Percentiles rank a stretch among this genome's conserved stretches.
These are phyloP conservation scores for Chimonanthus salicifolius DNA, from an alignment of 164 flowering plant genomes.

Conservation along the genomic window DNA sequence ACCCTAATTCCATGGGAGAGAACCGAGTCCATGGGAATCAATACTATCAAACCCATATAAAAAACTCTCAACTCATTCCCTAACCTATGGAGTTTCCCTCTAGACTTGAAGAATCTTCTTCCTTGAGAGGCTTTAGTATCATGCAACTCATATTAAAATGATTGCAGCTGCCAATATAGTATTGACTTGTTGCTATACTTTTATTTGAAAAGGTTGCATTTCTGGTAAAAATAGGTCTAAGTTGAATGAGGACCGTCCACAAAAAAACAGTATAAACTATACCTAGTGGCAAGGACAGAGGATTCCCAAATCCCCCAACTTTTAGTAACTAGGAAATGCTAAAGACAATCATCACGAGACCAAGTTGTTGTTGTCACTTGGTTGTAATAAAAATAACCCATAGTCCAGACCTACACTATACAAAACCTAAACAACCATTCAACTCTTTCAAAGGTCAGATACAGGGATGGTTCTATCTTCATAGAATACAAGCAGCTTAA, in stretches of 20 bases:
- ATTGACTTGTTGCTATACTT: not conserved
- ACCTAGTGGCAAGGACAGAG: not conserved
- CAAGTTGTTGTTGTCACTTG: not conserved
- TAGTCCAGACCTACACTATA: not conserved
- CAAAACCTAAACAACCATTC: slow-evolving; percentile 2
- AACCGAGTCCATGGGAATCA: not conserved
- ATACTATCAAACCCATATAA: not conserved
- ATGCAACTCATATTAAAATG: not conserved
- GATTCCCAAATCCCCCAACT: not conserved
- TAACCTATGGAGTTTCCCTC: not conserved
- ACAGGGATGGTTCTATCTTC: too few species aligned
- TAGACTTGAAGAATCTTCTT: not conserved
- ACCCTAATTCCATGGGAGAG: not conserved
- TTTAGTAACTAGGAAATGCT: not conserved
- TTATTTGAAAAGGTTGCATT: not conserved
- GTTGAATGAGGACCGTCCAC: slow-evolving; percentile 1
- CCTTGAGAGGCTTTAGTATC: not conserved
- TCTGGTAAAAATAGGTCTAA: not conserved
- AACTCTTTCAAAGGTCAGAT: not conserved
- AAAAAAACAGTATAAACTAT: not conserved
- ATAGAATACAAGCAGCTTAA: too few species aligned
- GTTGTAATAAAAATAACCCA: not conserved
- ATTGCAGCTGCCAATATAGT: not conserved
- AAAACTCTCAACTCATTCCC: not conserved
- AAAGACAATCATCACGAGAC: not conserved